Evolutionary conservation across 371 early-diverging fungal genomes (phyloP).

Genomic region (Rhizopus arrhizus): DNA sequence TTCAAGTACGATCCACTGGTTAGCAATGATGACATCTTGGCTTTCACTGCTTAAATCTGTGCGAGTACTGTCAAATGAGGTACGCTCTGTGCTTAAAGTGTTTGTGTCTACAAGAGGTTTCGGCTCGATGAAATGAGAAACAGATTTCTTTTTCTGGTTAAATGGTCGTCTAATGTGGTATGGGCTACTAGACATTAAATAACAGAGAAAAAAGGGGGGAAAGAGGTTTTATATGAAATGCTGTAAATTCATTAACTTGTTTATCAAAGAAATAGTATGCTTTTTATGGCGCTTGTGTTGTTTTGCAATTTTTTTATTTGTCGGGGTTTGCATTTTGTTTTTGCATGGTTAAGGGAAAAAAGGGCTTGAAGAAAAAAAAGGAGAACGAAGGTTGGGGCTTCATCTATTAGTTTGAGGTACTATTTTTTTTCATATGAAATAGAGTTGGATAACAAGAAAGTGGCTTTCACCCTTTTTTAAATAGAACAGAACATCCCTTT

Average conservation of each 20-base stretch:
- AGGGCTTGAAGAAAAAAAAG: not conserved
- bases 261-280: not conserved
- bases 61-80: slow-evolving; percentile 36
- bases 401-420: too few relatives aligned
- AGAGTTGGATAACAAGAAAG: not conserved
- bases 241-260: slow-evolving; percentile 1
- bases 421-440: not conserved
- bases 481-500: slow-evolving; percentile 1
- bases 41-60: slow-evolving; percentile 43
- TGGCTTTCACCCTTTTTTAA: slow-evolving; percentile 9
- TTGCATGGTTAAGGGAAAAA: not conserved
- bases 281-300: not conserved
- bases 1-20: slow-evolving; percentile 57
- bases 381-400: not conserved
- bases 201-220: slow-evolving; percentile 7
- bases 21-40: slow-evolving; percentile 51
- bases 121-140: slow-evolving; percentile 14
- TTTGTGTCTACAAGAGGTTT: slow-evolving; percentile 12
- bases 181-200: slow-evolving; percentile 11
- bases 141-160: slow-evolving; percentile 10
- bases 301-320: not conserved
- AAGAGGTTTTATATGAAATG: not conserved
- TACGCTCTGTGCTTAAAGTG: slow-evolving; percentile 21
- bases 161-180: slow-evolving; percentile 13
- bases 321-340: not conserved